Evolutionary conservation across 305 asterid genomes (phyloP).

Genomic region (Fraxinus floribunda): DNA sequence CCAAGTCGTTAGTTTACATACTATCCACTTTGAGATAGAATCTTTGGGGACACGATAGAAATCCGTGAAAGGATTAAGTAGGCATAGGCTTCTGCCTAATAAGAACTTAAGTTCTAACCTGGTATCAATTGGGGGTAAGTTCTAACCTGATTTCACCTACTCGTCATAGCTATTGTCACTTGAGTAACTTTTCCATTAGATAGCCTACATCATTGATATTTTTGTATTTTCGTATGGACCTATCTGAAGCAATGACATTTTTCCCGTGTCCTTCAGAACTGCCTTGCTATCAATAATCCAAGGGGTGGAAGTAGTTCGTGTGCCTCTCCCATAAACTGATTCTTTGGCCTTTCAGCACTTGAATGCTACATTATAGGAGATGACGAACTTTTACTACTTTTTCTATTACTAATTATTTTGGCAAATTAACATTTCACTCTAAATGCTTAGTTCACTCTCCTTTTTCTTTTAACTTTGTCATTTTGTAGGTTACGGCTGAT

Average conservation of each 20-base stretch:
- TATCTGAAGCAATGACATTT: not conserved
- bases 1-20: no score
- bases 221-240: not conserved
- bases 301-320: not conserved
- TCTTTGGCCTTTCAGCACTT: not conserved
- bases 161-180: not conserved
- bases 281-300: not conserved
- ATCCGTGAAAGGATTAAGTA: no score
- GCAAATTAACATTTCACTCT: not conserved
- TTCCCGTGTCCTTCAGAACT: not conserved
- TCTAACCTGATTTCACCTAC: not conserved
- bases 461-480: not conserved
- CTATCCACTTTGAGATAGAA: no score
- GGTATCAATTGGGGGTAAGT: no score
- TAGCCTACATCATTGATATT: not conserved
- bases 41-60: no score
- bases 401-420: not conserved
- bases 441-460: not conserved
- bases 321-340: not conserved
- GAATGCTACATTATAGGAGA: not conserved
- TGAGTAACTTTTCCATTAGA: not conserved
- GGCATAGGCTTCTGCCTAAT: no score
- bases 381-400: not conserved
- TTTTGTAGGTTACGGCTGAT: conserved; percentile 77
- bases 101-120: no score